Evolutionary conservation across 2,329 filamentous ascomycete genomes (phyloP).

Genomic region (Cucurbitaria berberidis): DNA sequence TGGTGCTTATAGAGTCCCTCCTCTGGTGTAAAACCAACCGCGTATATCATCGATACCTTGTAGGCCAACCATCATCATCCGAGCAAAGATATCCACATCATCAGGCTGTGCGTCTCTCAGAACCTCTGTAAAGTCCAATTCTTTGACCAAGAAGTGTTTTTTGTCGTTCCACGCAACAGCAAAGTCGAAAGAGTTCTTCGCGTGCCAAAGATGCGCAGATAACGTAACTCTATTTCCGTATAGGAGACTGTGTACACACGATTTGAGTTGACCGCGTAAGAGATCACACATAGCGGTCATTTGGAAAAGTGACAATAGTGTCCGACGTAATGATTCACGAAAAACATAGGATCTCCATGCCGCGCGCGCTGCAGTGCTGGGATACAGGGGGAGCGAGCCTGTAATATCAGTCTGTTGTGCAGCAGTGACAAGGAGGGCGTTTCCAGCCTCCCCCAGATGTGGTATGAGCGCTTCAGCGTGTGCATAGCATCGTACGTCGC

Average conservation of each 20-base stretch:
- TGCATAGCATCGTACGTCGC: constrained; percentile 26
- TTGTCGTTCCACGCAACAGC: constrained; percentile 41
- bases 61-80: constrained; percentile 34
- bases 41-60: constrained; percentile 39
- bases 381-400: constrained; percentile 46
- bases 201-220: constrained; percentile 40
- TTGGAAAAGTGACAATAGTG: constrained; percentile 57
- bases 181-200: constrained; percentile 38
- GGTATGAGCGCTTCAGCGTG: constrained; percentile 24
- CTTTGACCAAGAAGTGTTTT: constrained; percentile 35
- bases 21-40: constrained; percentile 37
- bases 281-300: constrained; percentile 43
- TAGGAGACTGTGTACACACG: constrained; percentile 17
- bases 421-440: constrained; percentile 10
- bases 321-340: constrained; percentile 61
- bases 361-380: constrained; percentile 42
- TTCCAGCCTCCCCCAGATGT: constrained; percentile 22
- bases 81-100: constrained; percentile 39
- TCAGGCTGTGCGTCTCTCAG: constrained; percentile 27
- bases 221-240: constrained; percentile 26
- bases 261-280: constrained; percentile 17
- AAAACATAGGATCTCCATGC: constrained; percentile 62
- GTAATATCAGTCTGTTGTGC: constrained; percentile 19
- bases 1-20: constrained; percentile 15
- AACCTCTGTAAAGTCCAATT: constrained; percentile 36